A percentile compares a stretch with the other conserved stretches of the same genome.
phyloP scores from a whole-genome alignment of 305 asterid species.

The Vinca major region DNA sequence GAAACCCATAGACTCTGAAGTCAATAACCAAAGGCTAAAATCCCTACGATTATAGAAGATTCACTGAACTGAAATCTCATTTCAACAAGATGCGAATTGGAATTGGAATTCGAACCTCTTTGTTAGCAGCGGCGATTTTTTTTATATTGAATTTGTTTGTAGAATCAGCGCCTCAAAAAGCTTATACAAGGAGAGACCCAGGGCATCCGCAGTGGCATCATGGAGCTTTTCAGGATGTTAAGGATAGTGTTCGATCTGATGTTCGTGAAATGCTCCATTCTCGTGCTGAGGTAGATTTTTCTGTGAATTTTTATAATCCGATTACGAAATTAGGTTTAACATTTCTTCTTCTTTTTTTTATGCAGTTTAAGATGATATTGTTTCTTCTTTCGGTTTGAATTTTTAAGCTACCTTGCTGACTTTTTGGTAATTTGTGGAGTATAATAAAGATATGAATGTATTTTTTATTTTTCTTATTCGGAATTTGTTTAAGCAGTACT shows the following conservation, averaged over 20 bases:
- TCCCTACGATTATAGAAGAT: neutral
- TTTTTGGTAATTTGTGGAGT: neutral
- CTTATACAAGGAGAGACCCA: constrained; percentile 74
- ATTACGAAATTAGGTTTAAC: neutral
- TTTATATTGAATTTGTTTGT: neutral
- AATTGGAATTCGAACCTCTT: constrained; percentile 12
- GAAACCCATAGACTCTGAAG: neutral
- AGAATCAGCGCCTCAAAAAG: constrained; percentile 53
- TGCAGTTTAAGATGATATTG: neutral
- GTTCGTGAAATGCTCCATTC: constrained; percentile 90
- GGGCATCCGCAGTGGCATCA: constrained; percentile 98
- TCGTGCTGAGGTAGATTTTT: constrained; percentile 68
- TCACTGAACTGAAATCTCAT: neutral
- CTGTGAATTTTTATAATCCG: neutral
- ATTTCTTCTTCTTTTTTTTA: neutral
- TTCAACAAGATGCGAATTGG: constrained; percentile 3
- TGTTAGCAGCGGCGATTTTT: neutral
- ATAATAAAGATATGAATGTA: neutral
- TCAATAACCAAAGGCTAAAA: neutral
- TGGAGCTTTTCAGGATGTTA: constrained; percentile 85
- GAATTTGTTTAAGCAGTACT: neutral
- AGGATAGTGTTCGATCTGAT: constrained; percentile 83
- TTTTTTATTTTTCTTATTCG: too few relatives aligned
- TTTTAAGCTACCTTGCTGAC: neutral
- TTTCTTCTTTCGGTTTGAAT: neutral